Evolutionary conservation across 495 filamentous ascomycete genomes (phyloP), one percentile per base, ranked within the genome.

Genomic region (Penicillium pulvis): DNA sequence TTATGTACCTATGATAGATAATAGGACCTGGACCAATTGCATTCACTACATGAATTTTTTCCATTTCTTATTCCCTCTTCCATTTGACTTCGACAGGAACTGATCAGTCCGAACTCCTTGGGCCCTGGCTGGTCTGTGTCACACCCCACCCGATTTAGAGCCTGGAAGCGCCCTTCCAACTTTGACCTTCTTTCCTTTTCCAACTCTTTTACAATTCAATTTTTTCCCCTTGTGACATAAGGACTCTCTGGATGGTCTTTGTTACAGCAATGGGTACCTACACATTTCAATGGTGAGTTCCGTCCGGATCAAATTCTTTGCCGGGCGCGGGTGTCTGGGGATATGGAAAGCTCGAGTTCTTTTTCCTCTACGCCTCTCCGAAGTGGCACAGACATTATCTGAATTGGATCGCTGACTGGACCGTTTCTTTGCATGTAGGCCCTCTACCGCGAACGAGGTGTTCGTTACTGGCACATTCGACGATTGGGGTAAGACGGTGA

Each of bases 381-480:
- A 43, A 55, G 61, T 66, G 57, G 53, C 55, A 62, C 57, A 54
- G 58, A 54, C 58, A 44, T 30, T 16, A 17, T 35, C 50, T 44
- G 48, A 48, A 64, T 63, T 65, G 45, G 59, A 57, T 57, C 61
- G 67, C 73, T 76, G 65, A 74, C 72, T 58, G 58, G 60, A 53
- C 64, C 61, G 63, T 61, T 67, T 64, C 59, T 68, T 55, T 46
- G 50, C 43, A 58, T 63, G 39, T 59, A 93, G 91, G 91, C 83
- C 85, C 61, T 85, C 91, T 68, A 67, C 80, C 60, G 91, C 90
- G 59, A 81, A 82, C 59, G 92, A 96, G 70, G 94, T 98, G 62
- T 92, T 88, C 71, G 94, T 98, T 57, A 97, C 93, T 7, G 94
- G 94, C 66, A 93, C 90, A 49, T 98, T 98, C 70, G 93, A 98